A percentile compares a stretch with the other conserved stretches of the same genome.
Conservation (phyloP, 345 rosid genomes). For the Salix caprea region DNA sequence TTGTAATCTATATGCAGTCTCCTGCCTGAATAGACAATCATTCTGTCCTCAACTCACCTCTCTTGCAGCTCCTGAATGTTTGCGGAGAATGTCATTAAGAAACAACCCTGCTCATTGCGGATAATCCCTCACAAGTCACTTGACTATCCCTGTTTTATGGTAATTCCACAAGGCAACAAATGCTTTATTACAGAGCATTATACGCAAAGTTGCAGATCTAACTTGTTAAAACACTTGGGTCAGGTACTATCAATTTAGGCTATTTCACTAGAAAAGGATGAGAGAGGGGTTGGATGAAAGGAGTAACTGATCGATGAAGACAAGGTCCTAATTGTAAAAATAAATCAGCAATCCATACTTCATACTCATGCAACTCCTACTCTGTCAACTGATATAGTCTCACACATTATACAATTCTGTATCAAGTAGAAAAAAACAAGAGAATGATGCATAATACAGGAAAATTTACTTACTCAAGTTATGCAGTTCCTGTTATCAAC, state of each 20-base stretch:
- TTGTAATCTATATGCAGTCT: not conserved
- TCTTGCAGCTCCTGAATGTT: not conserved
- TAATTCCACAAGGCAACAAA: not conserved
- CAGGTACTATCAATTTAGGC: not conserved
- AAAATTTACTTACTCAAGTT: conserved; percentile 30
- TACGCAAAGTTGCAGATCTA: not conserved
- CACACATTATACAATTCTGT: not conserved
- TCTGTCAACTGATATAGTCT: not conserved
- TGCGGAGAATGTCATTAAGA: not conserved
- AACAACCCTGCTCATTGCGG: not conserved
- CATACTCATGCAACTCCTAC: not conserved
- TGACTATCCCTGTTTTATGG: not conserved
- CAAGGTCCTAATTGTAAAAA: not conserved
- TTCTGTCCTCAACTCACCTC: not conserved
- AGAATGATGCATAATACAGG: not conserved
- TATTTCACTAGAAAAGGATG: not conserved
- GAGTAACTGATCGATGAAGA: not conserved
- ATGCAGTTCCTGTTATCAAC: conserved; percentile 91
- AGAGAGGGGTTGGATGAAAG: not conserved
- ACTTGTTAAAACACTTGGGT: not conserved
- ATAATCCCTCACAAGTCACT: not conserved
- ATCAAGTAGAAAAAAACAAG: not conserved
- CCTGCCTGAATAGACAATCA: not conserved
- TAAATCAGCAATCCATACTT: not conserved
- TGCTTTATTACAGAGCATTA: not conserved